A percentile compares a stretch with the other conserved stretches of the same genome.
phyloP scores from a whole-genome alignment of 176 grass and related monocot genomes.

The Zea luxurians region DNA sequence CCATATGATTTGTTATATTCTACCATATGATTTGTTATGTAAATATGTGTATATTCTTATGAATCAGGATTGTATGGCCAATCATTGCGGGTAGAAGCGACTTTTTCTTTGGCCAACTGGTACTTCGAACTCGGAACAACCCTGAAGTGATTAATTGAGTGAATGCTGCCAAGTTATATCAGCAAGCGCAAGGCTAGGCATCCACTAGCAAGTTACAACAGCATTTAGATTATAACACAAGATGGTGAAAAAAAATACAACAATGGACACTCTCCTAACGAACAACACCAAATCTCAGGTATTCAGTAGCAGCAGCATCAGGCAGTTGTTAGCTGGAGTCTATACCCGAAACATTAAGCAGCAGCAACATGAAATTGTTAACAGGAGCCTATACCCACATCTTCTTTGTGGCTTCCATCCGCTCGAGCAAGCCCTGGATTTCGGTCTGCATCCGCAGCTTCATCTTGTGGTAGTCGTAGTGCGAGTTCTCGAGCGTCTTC shows the following conservation, averaged over 20 bases:
- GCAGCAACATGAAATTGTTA: background rate
- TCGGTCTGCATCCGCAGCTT: conserved; percentile 97
- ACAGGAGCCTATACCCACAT: conserved; percentile 71
- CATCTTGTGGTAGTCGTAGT: conserved; percentile 96
- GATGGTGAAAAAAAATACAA: conserved; percentile 35
- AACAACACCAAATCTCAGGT: conserved; percentile 25
- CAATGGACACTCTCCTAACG: conserved; percentile 42
- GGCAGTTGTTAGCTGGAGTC: conserved; percentile 17
- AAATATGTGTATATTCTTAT: no score
- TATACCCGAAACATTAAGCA: conserved; percentile 55
- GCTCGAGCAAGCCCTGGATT: conserved; percentile 90
- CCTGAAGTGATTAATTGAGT: no score
- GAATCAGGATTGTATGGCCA: no score
- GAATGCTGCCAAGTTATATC: conserved; percentile 31
- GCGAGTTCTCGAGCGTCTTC: conserved; percentile 79
- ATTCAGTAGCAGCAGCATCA: background rate
- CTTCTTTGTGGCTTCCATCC: conserved; percentile 99
- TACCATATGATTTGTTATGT: no score
- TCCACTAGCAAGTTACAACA: conserved; percentile 32
- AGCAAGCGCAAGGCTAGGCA: conserved; percentile 44
- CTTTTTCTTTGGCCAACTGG: no score
- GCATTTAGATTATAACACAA: conserved; percentile 30
- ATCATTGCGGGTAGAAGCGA: no score
- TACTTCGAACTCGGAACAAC: no score
- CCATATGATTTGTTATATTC: no score